Evolutionary conservation across 768 basidiomycete species (phyloP).

Genomic region (Tylopilus cervinicoccineus): DNA sequence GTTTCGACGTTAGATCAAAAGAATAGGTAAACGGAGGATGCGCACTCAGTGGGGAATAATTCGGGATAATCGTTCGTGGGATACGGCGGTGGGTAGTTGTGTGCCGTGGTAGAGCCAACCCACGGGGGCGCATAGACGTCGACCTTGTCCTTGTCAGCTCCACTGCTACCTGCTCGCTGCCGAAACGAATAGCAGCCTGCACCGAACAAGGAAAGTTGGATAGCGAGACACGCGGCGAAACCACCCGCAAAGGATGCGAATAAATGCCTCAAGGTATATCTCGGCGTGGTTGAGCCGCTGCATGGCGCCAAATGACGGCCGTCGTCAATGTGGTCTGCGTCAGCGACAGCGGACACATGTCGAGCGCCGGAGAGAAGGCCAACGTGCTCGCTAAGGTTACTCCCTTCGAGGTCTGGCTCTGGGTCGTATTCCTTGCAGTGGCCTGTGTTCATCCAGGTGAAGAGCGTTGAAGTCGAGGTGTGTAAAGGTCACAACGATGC

Average conservation of each 20-base stretch:
- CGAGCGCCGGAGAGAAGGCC: constrained; percentile 33
- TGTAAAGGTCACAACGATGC: too few relatives aligned
- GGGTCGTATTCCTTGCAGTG: constrained; percentile 27
- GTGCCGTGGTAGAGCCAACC: constrained; percentile 66
- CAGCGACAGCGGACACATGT: constrained; percentile 8
- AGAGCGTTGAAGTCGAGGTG: not conserved
- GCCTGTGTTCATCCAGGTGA: constrained; percentile 6
- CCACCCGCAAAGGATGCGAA: constrained; percentile 53
- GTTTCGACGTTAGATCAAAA: not conserved
- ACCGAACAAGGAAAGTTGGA: constrained; percentile 43
- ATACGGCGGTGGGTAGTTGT: constrained; percentile 66
- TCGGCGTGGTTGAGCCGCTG: constrained; percentile 16
- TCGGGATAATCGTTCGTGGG: constrained; percentile 73
- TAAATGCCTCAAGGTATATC: constrained; percentile 32
- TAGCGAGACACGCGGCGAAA: constrained; percentile 43
- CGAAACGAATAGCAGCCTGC: constrained; percentile 28
- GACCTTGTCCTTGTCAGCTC: constrained; percentile 8
- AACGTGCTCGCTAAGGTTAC: constrained; percentile 28
- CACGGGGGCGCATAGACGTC: constrained; percentile 54
- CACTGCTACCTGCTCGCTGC: not conserved
- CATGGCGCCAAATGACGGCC: constrained; percentile 1
- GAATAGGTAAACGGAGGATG: too few relatives aligned
- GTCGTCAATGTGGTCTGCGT: constrained; percentile 7
- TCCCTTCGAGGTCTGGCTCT: constrained; percentile 38
- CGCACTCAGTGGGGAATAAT: constrained; percentile 61